Evolutionary conservation across 2,329 filamentous ascomycete genomes (phyloP).

Genomic region (Blumeria hordei): DNA sequence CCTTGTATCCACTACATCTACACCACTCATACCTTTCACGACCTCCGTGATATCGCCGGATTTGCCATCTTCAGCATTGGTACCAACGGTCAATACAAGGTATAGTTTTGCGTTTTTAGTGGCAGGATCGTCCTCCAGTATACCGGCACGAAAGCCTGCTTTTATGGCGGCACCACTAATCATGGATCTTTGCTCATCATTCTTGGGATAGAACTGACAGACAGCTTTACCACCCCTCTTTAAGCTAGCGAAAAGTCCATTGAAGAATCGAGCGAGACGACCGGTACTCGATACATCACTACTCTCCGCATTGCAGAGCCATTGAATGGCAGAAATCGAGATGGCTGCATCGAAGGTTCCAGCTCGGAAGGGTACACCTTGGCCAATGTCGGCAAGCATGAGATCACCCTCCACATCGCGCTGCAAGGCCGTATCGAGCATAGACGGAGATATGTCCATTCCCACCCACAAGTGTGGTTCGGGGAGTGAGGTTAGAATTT

Average conservation of each 20-base stretch:
- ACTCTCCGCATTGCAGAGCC: conserved; percentile 89
- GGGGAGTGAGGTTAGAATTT: conserved; percentile 65
- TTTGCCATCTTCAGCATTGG: conserved; percentile 18
- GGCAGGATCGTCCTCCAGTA: conserved; percentile 83
- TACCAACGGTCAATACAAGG: conserved; percentile 59
- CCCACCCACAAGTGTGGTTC: conserved; percentile 90
- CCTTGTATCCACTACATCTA: conserved; percentile 53
- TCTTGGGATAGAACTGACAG: conserved; percentile 96
- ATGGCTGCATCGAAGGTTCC: conserved; percentile 90
- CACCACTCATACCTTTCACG: conserved; percentile 67
- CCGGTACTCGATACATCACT: conserved; percentile 63
- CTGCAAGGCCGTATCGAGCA: conserved; percentile 87
- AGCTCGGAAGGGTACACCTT: conserved; percentile 80
- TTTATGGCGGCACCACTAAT: conserved; percentile 75
- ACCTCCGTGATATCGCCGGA: conserved; percentile 74
- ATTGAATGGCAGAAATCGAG: conserved; percentile 89
- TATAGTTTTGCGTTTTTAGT: conserved; percentile 98
- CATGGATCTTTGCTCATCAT: conserved; percentile 76
- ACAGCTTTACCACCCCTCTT: conserved; percentile 71
- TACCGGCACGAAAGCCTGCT: conserved; percentile 83
- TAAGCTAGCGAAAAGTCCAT: conserved; percentile 67
- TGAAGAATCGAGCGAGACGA: conserved; percentile 67
- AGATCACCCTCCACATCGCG: conserved; percentile 81
- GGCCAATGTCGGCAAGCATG: conserved; percentile 83
- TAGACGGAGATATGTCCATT: conserved; percentile 85